Evolutionary conservation across 371 early-diverging fungal species (phyloP), one percentile per base, ranked within the genome.

Genomic region (Mortierella sp.): DNA sequence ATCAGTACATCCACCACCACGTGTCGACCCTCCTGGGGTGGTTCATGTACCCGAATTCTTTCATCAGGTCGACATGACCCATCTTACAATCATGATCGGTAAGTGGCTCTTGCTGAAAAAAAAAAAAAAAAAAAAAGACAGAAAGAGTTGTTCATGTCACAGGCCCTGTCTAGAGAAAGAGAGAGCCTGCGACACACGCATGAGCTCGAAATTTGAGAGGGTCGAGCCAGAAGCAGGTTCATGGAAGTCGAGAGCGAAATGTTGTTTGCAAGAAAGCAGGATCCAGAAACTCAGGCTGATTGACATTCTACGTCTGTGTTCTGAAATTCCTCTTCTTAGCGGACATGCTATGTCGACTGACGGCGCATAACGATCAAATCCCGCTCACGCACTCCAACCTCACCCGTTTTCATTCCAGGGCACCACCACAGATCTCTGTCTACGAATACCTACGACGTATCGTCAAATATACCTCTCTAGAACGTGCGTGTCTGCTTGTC

Each of bases 391-490:
- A 90, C 19, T 84, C 90, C 64, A 94, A 90, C 63, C 83, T 98
- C 18, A 97, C 99, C 6, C 92, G 98, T 30, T 99, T 99, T 70
- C 99, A 99, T 75, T 98, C 98, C 26, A 90, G 98, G 57, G 93
- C 94, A 25, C 90, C 96, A 19, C 98, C 99, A n/a, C 88, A 87
- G 67, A 97, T 97, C 60, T 87, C 91, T 12, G 88, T 97, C 11
- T 68, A 70, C 65, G 95, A 95, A 62, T 96, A 97, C 70, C 81
- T 96, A 55, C 82, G 88, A 43, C 89, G 97, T 28, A 94, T 96
- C 66, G 90, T 95, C 57, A 92, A 92, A 81, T 98, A 95, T 80
- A 95, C 97, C 28, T 92, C 95, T 16, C 83, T 97, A 28, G 98
- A 99, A 76, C 92, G 92, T 29, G 89, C 95, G 1, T 95, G 94